A percentile compares a stretch with the other conserved stretches of the same genome.
Evolutionary conservation across 768 basidiomycete species (phyloP).

Genomic region (Tylopilus vinaceipallidus): DNA sequence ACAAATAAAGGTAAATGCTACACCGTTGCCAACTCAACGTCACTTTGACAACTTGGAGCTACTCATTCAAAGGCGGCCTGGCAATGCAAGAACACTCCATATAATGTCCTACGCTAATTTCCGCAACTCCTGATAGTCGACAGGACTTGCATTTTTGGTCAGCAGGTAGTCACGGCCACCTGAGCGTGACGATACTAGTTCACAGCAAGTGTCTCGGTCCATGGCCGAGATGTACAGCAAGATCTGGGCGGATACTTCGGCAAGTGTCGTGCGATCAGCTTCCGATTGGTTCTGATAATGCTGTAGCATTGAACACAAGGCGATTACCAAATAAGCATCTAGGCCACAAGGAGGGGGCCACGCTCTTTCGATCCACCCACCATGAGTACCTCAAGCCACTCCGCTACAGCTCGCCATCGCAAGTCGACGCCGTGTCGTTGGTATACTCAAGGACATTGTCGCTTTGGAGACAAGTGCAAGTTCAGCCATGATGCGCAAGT

Average conservation of each 20-base stretch:
- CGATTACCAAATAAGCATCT: background rate
- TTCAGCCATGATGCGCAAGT: conserved; percentile 17
- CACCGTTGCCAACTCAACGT: too few species aligned
- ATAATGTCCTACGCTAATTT: too few species aligned
- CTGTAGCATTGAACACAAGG: background rate
- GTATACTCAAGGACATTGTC: conserved; percentile 26
- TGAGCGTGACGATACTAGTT: background rate
- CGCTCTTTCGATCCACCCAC: background rate
- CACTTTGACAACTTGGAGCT: too few species aligned
- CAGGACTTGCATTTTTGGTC: too few species aligned
- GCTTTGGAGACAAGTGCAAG: conserved; percentile 26
- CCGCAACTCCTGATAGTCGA: too few species aligned
- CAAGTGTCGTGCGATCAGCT: background rate
- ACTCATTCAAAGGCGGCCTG: too few species aligned
- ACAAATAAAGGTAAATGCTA: too few species aligned
- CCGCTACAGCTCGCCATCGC: background rate
- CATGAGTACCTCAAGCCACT: conserved; percentile 7
- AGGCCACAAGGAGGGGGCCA: background rate
- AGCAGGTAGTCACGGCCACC: too few species aligned
- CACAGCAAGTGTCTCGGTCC: background rate
- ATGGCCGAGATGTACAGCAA: background rate
- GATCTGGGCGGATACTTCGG: background rate
- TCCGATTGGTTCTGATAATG: background rate
- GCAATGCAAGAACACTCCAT: too few species aligned
- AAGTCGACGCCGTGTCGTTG: conserved; percentile 19